Conservation (phyloP, 768 basidiomycete species). For the Gyrodon lividus region DNA sequence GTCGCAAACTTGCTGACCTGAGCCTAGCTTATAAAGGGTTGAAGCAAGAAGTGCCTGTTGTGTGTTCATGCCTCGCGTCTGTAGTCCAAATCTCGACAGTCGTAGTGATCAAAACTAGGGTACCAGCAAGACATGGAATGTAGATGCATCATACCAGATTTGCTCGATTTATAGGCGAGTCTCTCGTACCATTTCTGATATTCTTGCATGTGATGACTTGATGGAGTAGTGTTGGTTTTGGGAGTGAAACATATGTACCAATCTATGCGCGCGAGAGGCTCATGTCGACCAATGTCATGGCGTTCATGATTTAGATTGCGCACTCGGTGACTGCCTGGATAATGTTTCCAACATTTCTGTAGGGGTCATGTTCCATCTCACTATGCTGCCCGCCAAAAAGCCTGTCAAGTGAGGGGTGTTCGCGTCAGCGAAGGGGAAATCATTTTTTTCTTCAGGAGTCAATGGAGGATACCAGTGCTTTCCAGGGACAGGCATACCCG, state of each 20-base stretch:
- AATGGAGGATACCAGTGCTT: not conserved
- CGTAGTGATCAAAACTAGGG: too few relatives aligned
- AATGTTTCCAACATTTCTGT: slow-evolving; percentile 21
- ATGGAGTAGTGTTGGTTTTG: not conserved
- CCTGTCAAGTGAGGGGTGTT: slow-evolving; percentile 8
- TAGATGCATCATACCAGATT: too few relatives aligned
- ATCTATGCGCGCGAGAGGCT: not conserved
- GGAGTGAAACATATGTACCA: not conserved
- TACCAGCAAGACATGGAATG: too few relatives aligned
- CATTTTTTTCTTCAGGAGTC: not conserved
- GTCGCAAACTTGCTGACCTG: too few relatives aligned
- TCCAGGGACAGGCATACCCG: not conserved
- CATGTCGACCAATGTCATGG: not conserved
- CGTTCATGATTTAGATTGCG: slow-evolving; percentile 4
- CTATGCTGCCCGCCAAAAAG: slow-evolving; percentile 29
- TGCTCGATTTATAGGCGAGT: too few relatives aligned
- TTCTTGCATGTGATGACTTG: not conserved
- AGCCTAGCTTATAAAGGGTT: too few relatives aligned
- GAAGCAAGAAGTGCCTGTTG: too few relatives aligned
- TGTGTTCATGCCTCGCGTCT: too few relatives aligned
- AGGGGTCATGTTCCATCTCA: slow-evolving; percentile 31
- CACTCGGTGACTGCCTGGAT: slow-evolving; percentile 9
- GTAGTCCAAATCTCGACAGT: too few relatives aligned
- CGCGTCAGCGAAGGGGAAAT: too few relatives aligned
- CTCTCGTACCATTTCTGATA: not conserved